Conservation (phyloP, 129 eudicot genomes). For the Centaurea solstitialis region DNA sequence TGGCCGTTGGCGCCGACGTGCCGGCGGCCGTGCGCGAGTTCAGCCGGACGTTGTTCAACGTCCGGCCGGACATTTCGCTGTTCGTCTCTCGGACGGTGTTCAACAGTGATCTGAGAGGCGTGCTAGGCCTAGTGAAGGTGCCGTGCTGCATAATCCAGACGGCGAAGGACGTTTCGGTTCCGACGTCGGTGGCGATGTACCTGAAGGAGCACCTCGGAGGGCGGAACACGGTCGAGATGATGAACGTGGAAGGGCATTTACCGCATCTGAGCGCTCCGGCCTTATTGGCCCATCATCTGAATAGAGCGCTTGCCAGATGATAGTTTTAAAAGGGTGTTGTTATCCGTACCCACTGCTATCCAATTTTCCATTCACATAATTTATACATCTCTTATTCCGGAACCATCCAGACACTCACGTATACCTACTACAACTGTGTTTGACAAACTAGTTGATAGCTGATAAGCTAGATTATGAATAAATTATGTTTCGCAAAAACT, state of each 20-base stretch:
- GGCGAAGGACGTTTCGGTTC: conserved; percentile 83
- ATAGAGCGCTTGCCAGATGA: conserved; percentile 61
- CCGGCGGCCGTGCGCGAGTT: conserved; percentile 93
- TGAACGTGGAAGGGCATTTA: conserved; percentile 85
- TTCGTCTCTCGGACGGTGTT: conserved; percentile 69
- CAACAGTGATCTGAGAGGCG: conserved; percentile 72
- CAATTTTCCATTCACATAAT: too few species aligned
- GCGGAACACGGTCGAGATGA: conserved; percentile 73
- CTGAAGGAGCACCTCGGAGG: conserved; percentile 88
- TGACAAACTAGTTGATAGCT: too few species aligned
- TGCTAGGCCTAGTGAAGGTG: conserved; percentile 68
- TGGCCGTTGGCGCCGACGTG: conserved; percentile 97
- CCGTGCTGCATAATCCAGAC: conserved; percentile 92
- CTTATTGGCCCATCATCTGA: conserved; percentile 61
- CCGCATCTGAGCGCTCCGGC: conserved; percentile 89
- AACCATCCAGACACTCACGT: too few species aligned
- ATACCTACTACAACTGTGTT: too few species aligned
- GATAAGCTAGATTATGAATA: too few species aligned
- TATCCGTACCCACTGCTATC: too few species aligned
- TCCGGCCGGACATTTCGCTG: conserved; percentile 89
- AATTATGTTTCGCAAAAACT: too few species aligned
- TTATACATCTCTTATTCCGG: too few species aligned
- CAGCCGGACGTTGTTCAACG: conserved; percentile 92
- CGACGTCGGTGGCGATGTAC: conserved; percentile 77
- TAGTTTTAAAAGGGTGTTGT: background rate